These are phyloP conservation scores for Ascosphaera aggregata DNA, from an alignment of 2,329 filamentous ascomycete species.

Conservation along the genomic window DNA sequence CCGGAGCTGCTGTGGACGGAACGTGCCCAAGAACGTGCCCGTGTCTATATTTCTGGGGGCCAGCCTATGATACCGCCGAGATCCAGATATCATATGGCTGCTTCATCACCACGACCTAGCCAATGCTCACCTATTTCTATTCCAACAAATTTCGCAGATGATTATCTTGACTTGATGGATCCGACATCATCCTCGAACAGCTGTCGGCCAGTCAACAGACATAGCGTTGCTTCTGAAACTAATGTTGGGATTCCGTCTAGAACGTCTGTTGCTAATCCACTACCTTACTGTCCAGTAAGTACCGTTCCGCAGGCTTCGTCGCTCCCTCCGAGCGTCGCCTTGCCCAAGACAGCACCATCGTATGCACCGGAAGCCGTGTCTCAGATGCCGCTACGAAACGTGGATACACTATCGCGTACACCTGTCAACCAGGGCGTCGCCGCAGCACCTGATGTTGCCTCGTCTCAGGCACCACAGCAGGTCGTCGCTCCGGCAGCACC, in stretches of 20 bases:
- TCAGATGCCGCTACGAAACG: slow-evolving; percentile 3
- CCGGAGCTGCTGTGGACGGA: slow-evolving; percentile 24
- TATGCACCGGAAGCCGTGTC: too few relatives aligned
- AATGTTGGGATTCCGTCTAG: not conserved
- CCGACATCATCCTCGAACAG: not conserved
- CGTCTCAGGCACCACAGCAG: not conserved
- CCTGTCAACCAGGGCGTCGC: slow-evolving; percentile 5
- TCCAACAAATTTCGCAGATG: not conserved
- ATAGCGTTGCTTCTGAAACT: not conserved
- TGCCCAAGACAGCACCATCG: too few relatives aligned
- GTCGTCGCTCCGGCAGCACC: not conserved
- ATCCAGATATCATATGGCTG: slow-evolving; percentile 8
- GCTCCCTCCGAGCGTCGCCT: too few relatives aligned
- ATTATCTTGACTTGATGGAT: not conserved
- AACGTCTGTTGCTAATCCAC: not conserved
- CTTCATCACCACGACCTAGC: slow-evolving; percentile 1
- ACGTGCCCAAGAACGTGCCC: slow-evolving; percentile 19
- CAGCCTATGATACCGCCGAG: slow-evolving; percentile 3
- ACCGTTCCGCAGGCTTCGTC: too few relatives aligned
- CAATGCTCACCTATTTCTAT: not conserved
- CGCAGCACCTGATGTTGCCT: not conserved
- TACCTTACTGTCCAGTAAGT: not conserved
- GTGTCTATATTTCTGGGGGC: slow-evolving; percentile 6
- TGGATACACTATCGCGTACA: slow-evolving; percentile 6
- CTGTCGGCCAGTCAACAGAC: not conserved